Conservation (phyloP, 1,284 basidiomycete species). For the Ustilago vetiveriae region DNA sequence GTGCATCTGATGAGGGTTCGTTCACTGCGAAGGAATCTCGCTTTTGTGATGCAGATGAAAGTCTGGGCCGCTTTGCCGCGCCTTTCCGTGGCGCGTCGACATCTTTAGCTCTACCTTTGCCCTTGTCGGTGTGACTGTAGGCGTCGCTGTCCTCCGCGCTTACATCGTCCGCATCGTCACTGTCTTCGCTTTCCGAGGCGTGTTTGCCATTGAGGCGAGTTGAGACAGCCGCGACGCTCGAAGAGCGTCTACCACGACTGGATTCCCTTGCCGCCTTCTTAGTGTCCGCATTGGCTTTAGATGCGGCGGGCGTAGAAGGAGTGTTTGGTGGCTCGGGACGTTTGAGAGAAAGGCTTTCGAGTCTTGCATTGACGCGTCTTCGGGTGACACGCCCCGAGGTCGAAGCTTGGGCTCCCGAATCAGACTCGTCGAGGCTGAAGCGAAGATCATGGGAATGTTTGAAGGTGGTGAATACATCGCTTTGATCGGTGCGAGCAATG, state of each 20-base stretch:
- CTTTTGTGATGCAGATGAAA: constrained; percentile 13
- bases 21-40: constrained; percentile 6
- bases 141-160: constrained; percentile 7
- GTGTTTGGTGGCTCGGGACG: constrained; percentile 28
- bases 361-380: constrained; percentile 37
- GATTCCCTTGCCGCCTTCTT: constrained; percentile 4
- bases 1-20: constrained; percentile 15
- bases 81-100: not conserved
- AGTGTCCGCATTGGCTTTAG: constrained; percentile 6
- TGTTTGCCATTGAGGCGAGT: not conserved
- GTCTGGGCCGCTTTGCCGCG: constrained; percentile 4
- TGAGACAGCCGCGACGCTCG: constrained; percentile 15
- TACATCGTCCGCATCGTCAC: constrained; percentile 12
- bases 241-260: constrained; percentile 15
- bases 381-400: constrained; percentile 44
- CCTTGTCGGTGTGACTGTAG: not conserved
- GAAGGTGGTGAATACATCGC: constrained; percentile 54
- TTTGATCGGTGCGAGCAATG: constrained; percentile 43
- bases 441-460: constrained; percentile 46
- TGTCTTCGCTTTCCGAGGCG: constrained; percentile 8
- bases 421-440: constrained; percentile 29
- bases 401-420: constrained; percentile 9
- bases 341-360: constrained; percentile 45
- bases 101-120: constrained; percentile 9
- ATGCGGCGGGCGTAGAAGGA: constrained; percentile 13